Base-by-base conservation (phyloP, 1,284 basidiomycete genomes). In the Sporisorium sorghi region DNA sequence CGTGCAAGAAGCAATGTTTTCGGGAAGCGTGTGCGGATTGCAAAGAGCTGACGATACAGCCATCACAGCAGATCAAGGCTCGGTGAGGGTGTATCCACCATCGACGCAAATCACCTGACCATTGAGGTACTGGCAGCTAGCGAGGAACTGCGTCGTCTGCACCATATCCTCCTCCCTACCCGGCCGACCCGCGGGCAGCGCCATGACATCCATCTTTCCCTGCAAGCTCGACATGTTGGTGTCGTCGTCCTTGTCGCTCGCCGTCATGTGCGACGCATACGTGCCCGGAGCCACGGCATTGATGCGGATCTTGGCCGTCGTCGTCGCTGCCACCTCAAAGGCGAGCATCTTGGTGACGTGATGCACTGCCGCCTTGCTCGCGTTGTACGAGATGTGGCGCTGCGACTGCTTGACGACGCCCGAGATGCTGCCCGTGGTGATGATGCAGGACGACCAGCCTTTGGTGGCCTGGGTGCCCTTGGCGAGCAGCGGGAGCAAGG, bases 161-260 rank as follows among this genome's bases (percentile, higher is more conserved):
- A 78, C 79, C 80, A 81, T 81, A 33, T 82, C 79, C 55, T 79
- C 79, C 28, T 78, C 66, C 19, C 62, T 47, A 9, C 78, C 80
- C 4, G 79, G 78, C 14, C 79, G 44, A 19, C 73, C 69, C 2
- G 72, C 78, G 39, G 79, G 78, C 48, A 80, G 46, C 47, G 57
- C 19, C 52, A 77, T 58, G 8, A 24, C 21, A 10, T 69, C 70
- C 65, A 78, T 67, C 61, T 68, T 74, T 35, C 67, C 77, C 43
- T 58, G 44, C 32, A 80, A 28, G 43, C 56, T 67, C 46, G 61
- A 68, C 66, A 65, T 61, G 66, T 74, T 77, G 32, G 61, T 73
- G 42, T 70, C 46, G 42, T 67, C 60, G 35, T 78, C 66, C 47
- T 58, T 58, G 49, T 58, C 58, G 28, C 44, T 65, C 2, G 66